These are phyloP conservation scores for Pisolithus thermaeus DNA, from an alignment of 1,284 basidiomycete genomes.

Conservation along the genomic window DNA sequence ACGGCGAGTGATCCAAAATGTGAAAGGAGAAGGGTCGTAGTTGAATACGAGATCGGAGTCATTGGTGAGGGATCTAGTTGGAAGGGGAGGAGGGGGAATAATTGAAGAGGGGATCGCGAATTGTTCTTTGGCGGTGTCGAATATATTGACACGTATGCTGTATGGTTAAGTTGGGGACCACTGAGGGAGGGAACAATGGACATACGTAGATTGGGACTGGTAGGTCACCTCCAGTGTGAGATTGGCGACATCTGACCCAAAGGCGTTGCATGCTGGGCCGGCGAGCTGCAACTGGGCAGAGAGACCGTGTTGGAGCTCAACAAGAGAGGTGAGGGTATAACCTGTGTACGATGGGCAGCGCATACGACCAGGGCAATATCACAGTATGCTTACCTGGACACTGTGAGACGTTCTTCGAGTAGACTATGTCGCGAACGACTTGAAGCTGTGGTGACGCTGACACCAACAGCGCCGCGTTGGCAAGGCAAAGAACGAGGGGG, in stretches of 20 bases:
- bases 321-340: conserved; percentile 44
- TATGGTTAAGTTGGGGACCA: not conserved
- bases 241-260: conserved; percentile 58
- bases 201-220: conserved; percentile 50
- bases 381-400: conserved; percentile 22
- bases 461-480: too few species aligned
- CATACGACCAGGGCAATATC: not conserved
- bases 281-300: conserved; percentile 52
- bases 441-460: too few species aligned
- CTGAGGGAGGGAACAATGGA: conserved; percentile 1
- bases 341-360: conserved; percentile 29
- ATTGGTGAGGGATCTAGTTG: conserved; percentile 30
- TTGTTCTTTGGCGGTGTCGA: conserved; percentile 59
- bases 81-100: conserved; percentile 41
- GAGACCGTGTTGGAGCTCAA: conserved; percentile 44
- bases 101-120: conserved; percentile 64
- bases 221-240: conserved; percentile 65
- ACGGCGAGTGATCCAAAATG: conserved; percentile 73
- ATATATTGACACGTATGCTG: conserved; percentile 75
- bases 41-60: conserved; percentile 64
- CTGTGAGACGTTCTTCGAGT: conserved; percentile 24
- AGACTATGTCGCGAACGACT: not conserved
- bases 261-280: conserved; percentile 64
- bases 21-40: conserved; percentile 59
- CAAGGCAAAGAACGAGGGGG: too few species aligned